Conservation (phyloP, 2,329 filamentous ascomycete genomes). For the Niveomyces coronatus region DNA sequence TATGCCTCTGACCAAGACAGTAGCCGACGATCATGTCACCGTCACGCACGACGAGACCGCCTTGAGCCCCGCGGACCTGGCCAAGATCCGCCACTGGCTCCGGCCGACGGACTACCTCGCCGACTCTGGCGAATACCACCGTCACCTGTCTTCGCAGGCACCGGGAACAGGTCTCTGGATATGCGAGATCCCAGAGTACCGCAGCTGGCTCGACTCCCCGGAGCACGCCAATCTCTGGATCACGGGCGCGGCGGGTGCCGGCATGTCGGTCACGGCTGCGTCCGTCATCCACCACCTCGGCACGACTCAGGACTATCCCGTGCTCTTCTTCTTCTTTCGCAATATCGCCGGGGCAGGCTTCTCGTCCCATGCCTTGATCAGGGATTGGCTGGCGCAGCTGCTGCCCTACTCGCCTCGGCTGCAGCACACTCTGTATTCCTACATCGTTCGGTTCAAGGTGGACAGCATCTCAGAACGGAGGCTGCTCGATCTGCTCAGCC, state of each 20-base stretch:
- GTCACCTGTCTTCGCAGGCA: constrained; percentile 15
- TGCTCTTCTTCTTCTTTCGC: constrained; percentile 30
- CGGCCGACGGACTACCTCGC: constrained; percentile 18
- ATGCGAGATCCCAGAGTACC: constrained; percentile 10
- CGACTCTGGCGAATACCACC: constrained; percentile 18
- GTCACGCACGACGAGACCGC: too few species aligned
- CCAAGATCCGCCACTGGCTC: constrained; percentile 20
- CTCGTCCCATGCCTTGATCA: constrained; percentile 18
- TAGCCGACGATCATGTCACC: too few species aligned
- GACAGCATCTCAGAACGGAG: too few species aligned
- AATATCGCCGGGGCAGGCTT: constrained; percentile 28
- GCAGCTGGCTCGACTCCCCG: constrained; percentile 11
- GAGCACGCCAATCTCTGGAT: constrained; percentile 20
- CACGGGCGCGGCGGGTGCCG: constrained; percentile 27
- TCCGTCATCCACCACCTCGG: constrained; percentile 13
- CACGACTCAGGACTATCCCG: constrained; percentile 11
- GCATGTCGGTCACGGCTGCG: constrained; percentile 27
- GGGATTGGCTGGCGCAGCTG: constrained; percentile 26
- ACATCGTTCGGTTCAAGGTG: too few species aligned
- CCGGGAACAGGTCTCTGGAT: constrained; percentile 15
- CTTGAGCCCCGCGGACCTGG: too few species aligned
- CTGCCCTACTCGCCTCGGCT: constrained; percentile 21
- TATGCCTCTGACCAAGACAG: too few species aligned
- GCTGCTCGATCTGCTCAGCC: too few species aligned
- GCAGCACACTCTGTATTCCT: constrained; percentile 19